Evolutionary conservation across 1,284 basidiomycete species (phyloP).

Genomic region (Neolentinus lepideus): DNA sequence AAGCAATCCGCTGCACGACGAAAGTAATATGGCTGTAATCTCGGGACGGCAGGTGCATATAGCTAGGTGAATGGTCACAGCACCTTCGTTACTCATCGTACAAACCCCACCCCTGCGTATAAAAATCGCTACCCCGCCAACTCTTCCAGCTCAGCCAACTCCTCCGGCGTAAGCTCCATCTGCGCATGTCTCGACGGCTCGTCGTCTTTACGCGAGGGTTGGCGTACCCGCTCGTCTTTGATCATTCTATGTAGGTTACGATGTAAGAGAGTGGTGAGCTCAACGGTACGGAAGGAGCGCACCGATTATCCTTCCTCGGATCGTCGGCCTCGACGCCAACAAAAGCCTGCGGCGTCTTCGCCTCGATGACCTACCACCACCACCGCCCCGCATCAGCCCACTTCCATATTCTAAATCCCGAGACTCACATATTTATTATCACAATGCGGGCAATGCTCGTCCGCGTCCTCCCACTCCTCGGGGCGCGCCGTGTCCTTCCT

Average conservation of each 20-base stretch:
- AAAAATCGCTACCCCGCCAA: neutral
- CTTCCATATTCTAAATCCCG: no score
- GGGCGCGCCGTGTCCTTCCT: constrained; percentile 88
- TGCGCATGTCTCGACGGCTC: neutral
- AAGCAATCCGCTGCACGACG: no score
- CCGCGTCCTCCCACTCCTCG: constrained; percentile 80
- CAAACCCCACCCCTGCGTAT: no score
- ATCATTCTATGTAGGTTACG: constrained; percentile 42
- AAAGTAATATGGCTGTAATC: no score
- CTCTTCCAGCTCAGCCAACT: neutral
- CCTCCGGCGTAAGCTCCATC: neutral
- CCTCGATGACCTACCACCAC: constrained; percentile 75
- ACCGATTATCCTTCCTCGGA: constrained; percentile 82
- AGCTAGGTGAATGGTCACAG: no score
- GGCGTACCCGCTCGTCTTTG: constrained; percentile 52
- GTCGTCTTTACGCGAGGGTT: neutral
- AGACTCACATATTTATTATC: constrained; percentile 95
- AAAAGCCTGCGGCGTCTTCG: constrained; percentile 85
- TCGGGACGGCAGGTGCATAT: no score
- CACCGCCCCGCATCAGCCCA: no score
- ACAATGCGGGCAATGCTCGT: constrained; percentile 97
- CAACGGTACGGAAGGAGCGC: constrained; percentile 18
- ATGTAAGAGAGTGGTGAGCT: constrained; percentile 1
- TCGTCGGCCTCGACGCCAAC: constrained; percentile 90
- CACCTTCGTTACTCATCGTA: no score